phyloP scores from a whole-genome alignment of 2,329 filamentous ascomycete genomes.

The Ophiostoma perfectum region DNA sequence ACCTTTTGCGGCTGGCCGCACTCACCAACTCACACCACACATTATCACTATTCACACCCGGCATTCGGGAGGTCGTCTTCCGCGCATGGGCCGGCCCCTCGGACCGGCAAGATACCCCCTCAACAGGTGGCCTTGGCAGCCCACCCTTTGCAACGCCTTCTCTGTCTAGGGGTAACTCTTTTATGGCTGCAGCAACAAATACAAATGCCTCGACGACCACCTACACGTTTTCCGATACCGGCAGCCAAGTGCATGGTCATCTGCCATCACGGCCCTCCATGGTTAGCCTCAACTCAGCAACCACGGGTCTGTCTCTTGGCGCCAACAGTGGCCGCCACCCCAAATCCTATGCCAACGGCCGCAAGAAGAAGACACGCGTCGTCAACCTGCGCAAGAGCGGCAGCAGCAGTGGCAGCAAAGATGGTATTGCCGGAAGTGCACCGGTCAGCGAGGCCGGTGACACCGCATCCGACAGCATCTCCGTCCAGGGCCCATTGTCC shows the following conservation, averaged over 20 bases:
- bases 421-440: conserved; percentile 38
- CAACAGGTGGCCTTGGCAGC: conserved; percentile 36
- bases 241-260: conserved; percentile 57
- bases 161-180: conserved; percentile 59
- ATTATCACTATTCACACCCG: conserved; percentile 82
- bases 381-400: conserved; percentile 70
- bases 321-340: conserved; percentile 51
- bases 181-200: conserved; percentile 52
- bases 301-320: conserved; percentile 59
- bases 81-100: conserved; percentile 80
- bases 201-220: conserved; percentile 57
- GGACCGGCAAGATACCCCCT: conserved; percentile 58
- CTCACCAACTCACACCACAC: conserved; percentile 86
- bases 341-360: conserved; percentile 53
- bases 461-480: conserved; percentile 41
- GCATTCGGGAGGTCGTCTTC: conserved; percentile 85
- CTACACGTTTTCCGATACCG: conserved; percentile 69
- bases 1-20: conserved; percentile 73
- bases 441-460: conserved; percentile 49
- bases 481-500: conserved; percentile 56
- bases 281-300: conserved; percentile 55
- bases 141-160: conserved; percentile 46
- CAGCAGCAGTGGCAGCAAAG: conserved; percentile 20
- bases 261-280: conserved; percentile 64
- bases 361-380: conserved; percentile 78